Conservation (phyloP, 257 asterid genomes). For the Gynochthodes officinalis region DNA sequence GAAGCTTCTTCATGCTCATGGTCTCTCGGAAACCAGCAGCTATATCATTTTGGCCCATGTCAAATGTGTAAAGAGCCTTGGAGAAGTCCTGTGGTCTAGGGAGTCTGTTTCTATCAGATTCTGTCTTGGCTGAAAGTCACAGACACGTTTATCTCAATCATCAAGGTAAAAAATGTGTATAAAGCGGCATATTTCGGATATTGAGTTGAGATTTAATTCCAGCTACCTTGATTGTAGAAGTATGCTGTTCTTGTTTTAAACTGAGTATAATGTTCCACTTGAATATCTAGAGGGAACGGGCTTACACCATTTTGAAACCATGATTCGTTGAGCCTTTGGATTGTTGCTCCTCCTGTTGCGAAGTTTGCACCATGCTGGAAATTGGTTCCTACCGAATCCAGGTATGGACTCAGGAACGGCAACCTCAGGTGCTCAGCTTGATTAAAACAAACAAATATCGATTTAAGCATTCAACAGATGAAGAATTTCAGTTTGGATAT, state of each 20-base stretch:
- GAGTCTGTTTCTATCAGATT: constrained; percentile 29
- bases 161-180: not conserved
- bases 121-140: constrained; percentile 23
- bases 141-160: not conserved
- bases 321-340: constrained; percentile 39
- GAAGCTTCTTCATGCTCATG: constrained; percentile 26
- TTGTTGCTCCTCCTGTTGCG: constrained; percentile 79
- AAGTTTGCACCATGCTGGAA: constrained; percentile 63
- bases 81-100: constrained; percentile 49
- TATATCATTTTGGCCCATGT: constrained; percentile 75
- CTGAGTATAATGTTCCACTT: constrained; percentile 61
- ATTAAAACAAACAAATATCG: not conserved
- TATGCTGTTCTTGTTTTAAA: constrained; percentile 40
- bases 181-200: not conserved
- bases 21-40: constrained; percentile 32
- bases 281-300: constrained; percentile 67
- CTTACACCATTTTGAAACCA: constrained; percentile 53
- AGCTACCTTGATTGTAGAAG: constrained; percentile 36
- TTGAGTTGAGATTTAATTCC: not conserved
- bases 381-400: constrained; percentile 58
- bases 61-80: constrained; percentile 51
- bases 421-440: constrained; percentile 54
- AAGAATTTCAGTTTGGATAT: not conserved
- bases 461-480: not conserved
- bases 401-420: constrained; percentile 58